Evolutionary conservation across 2,329 filamentous ascomycete species (phyloP).

Genomic region (Fusarium pilosicola): DNA sequence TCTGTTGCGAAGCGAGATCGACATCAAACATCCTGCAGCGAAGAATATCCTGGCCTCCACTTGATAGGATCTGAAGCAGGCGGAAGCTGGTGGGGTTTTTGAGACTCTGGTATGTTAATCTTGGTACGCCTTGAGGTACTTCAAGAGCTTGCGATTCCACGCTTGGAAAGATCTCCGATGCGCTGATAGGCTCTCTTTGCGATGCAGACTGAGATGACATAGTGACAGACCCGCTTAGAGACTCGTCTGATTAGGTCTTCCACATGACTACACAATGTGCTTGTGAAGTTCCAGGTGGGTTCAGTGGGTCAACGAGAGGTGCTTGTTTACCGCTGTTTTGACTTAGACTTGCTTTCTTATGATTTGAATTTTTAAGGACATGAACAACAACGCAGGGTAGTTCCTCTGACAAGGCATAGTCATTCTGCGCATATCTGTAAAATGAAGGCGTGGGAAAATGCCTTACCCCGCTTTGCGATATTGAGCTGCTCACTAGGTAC

Average conservation of each 20-base stretch:
- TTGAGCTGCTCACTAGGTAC: fast-evolving
- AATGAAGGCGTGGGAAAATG: neutral
- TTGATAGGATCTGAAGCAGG: neutral
- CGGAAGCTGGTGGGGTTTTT: neutral
- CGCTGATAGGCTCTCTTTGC: neutral
- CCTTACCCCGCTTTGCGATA: neutral
- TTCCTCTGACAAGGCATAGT: neutral
- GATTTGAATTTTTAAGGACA: fast-evolving
- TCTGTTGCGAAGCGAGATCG: fast-evolving
- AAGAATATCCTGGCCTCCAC: neutral
- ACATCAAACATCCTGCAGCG: neutral
- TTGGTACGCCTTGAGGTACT: neutral
- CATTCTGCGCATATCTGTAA: neutral
- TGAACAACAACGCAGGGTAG: fast-evolving
- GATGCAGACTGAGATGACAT: neutral
- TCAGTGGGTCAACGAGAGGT: neutral
- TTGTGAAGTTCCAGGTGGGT: fast-evolving
- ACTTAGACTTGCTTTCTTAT: neutral
- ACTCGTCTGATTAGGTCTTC: neutral
- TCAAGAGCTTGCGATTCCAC: neutral
- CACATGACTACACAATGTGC: too few relatives aligned
- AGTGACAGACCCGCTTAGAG: fast-evolving
- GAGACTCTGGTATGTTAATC: neutral
- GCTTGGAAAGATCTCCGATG: neutral
- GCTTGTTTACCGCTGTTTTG: fast-evolving